phyloP scores from a whole-genome alignment of 805 yeast species.

The Candida oleophila region DNA sequence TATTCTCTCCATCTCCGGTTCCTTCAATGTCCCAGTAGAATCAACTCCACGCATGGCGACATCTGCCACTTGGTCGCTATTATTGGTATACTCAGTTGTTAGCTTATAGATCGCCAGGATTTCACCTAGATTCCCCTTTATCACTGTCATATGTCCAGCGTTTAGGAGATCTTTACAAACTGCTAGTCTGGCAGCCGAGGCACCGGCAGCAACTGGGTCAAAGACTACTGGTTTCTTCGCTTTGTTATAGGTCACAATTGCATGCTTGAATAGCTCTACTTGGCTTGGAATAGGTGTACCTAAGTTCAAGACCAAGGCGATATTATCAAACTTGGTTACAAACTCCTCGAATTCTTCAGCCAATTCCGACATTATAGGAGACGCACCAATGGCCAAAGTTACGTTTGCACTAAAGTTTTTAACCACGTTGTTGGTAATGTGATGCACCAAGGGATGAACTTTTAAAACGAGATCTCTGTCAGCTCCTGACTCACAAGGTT shows the following conservation, averaged over 20 bases:
- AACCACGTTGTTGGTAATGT: slow-evolving; percentile 86
- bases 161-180: slow-evolving; percentile 51
- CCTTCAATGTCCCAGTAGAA: slow-evolving; percentile 23
- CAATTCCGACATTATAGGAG: slow-evolving; percentile 87
- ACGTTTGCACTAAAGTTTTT: slow-evolving; percentile 87
- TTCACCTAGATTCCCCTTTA: slow-evolving; percentile 88
- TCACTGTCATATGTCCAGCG: slow-evolving; percentile 58
- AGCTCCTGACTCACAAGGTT: not conserved
- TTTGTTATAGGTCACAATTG: slow-evolving; percentile 57
- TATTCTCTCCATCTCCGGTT: slow-evolving; percentile 30
- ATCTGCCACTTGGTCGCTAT: not conserved
- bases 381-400: slow-evolving; percentile 77
- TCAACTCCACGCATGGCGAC: slow-evolving; percentile 74
- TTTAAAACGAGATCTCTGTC: slow-evolving; percentile 3
- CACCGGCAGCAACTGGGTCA: slow-evolving; percentile 95
- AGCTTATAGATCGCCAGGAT: slow-evolving; percentile 56
- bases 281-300: slow-evolving; percentile 62
- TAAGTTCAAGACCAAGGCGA: slow-evolving; percentile 66
- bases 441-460: slow-evolving; percentile 68
- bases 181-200: slow-evolving; percentile 56
- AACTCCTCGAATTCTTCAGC: slow-evolving; percentile 66
- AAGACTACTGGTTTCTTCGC: slow-evolving; percentile 63
- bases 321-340: slow-evolving; percentile 47
- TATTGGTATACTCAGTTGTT: slow-evolving; percentile 20
- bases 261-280: slow-evolving; percentile 45